A percentile compares a stretch with the other conserved stretches of the same genome.
Evolutionary conservation across 2,329 filamentous ascomycete species (phyloP).

Genomic region (Aspergillus viridinutans): DNA sequence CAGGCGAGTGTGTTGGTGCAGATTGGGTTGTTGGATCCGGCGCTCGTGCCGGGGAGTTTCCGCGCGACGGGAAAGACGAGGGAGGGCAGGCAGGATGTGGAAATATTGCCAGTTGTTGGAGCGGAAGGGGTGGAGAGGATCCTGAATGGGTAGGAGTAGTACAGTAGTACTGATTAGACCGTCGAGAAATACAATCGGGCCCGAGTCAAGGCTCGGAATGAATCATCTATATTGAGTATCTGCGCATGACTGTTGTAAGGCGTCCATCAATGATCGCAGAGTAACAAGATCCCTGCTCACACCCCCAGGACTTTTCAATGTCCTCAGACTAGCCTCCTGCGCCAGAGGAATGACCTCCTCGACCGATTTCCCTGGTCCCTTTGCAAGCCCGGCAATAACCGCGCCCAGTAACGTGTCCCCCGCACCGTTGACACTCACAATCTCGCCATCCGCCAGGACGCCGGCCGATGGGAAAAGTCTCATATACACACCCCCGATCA

Average conservation of each 20-base stretch:
- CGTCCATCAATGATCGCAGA: slow-evolving; percentile 8
- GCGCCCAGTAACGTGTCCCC: slow-evolving; percentile 91
- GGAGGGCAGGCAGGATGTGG: slow-evolving; percentile 22
- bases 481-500: slow-evolving; percentile 84
- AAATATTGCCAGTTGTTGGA: slow-evolving; percentile 34
- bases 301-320: slow-evolving; percentile 68
- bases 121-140: slow-evolving; percentile 25
- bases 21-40: slow-evolving; percentile 54
- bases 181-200: neutral
- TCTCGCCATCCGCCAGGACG: slow-evolving; percentile 55
- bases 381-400: slow-evolving; percentile 71
- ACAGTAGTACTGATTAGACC: neutral
- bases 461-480: slow-evolving; percentile 65
- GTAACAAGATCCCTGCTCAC: slow-evolving; percentile 48
- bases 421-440: slow-evolving; percentile 89
- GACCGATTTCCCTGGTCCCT: slow-evolving; percentile 43
- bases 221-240: neutral
- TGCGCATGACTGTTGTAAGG: neutral
- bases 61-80: slow-evolving; percentile 25
- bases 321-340: slow-evolving; percentile 75
- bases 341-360: slow-evolving; percentile 70
- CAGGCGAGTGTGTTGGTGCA: slow-evolving; percentile 59
- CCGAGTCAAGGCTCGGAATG: neutral
- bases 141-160: slow-evolving; percentile 14
- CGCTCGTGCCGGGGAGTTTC: slow-evolving; percentile 47